Conservation (phyloP, 352 stramenopile genomes). For the Phytophthora pseudosyringae region DNA sequence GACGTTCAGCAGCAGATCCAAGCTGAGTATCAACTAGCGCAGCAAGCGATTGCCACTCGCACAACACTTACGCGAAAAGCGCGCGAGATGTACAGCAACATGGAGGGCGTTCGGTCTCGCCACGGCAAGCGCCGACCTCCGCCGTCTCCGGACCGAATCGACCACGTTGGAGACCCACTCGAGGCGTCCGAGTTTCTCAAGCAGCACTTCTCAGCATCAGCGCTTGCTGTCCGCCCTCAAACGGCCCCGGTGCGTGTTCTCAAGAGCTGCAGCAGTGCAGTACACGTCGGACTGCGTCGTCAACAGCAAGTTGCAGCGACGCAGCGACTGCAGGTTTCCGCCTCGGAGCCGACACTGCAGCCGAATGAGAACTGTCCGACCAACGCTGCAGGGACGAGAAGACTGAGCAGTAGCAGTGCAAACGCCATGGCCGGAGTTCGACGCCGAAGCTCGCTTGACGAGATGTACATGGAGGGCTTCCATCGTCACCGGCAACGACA, state of each 20-base stretch:
- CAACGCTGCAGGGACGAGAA: not conserved
- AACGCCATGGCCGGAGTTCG: not conserved
- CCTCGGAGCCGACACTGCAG: constrained; percentile 19
- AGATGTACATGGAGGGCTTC: constrained; percentile 55
- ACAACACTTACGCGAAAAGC: constrained; percentile 55
- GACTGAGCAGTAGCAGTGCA: not conserved
- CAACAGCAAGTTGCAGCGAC: not conserved
- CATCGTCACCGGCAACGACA: constrained; percentile 41
- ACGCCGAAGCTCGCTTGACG: constrained; percentile 54
- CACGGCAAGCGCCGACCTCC: constrained; percentile 9
- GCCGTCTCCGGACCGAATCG: constrained; percentile 5
- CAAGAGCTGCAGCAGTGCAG: constrained; percentile 10
- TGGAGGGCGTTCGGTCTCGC: constrained; percentile 32
- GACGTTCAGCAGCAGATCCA: constrained; percentile 55
- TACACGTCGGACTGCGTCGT: constrained; percentile 7
- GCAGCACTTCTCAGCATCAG: constrained; percentile 43
- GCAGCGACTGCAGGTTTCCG: constrained; percentile 14
- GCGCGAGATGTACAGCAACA: constrained; percentile 62
- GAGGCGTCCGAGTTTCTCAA: constrained; percentile 63
- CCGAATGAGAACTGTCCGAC: not conserved
- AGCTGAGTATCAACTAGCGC: constrained; percentile 41
- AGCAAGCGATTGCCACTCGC: constrained; percentile 48
- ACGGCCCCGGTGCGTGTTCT: constrained; percentile 42
- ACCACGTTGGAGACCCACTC: constrained; percentile 20
- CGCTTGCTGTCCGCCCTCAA: constrained; percentile 47